Evolutionary conservation across 2,329 filamentous ascomycete genomes (phyloP), one percentile per base, ranked within the genome.

Genomic region (Hypocreales sp.): DNA sequence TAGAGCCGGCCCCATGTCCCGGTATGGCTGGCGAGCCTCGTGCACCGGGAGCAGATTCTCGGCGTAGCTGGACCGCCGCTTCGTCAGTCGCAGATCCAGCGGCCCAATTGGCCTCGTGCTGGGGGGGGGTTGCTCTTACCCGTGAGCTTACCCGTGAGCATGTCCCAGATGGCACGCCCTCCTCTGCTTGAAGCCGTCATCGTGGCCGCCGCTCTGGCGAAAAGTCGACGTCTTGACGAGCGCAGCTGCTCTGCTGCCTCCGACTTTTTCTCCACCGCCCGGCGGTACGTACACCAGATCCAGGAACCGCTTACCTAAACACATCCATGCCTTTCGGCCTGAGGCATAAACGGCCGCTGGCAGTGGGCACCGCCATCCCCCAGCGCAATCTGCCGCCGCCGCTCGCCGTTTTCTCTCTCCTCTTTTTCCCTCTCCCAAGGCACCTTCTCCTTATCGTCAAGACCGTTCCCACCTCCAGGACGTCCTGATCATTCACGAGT

Each of bases 401-500:
- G 8, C 18, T n/a, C 37, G 41, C 41, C 42, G 31, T 16, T 29
- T 28, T 23, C 18, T 19, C 25, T 18, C 24, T 13, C 12, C 16
- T 29, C 30, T 34, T 33, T 41, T 49, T 39, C 55, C 42, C 55
- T 45, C 36, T 40, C 37, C 41, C 60, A 67, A 63, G 78, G 78
- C 80, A 79, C 71, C 60, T 67, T 71, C 74, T 77, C 83, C 86
- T 93, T 94, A 94, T 93, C 86, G 71, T 86, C 82, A 84, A 74
- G 70, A 75, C 64, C 68, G 63, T 63, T 56, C 64, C 60, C 50
- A 56, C 54, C 57, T 61, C 72, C 67, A 79, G 66, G 69, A 74
- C 68, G 73, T 77, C 69, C 69, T 82, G 83, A 86, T 74, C 86
- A 93, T 93, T 90, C 56, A 72, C 57, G 57, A 61, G 73, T 90